Base-by-base conservation (phyloP, 805 yeast species). In the Nadsonia fulvescens region DNA sequence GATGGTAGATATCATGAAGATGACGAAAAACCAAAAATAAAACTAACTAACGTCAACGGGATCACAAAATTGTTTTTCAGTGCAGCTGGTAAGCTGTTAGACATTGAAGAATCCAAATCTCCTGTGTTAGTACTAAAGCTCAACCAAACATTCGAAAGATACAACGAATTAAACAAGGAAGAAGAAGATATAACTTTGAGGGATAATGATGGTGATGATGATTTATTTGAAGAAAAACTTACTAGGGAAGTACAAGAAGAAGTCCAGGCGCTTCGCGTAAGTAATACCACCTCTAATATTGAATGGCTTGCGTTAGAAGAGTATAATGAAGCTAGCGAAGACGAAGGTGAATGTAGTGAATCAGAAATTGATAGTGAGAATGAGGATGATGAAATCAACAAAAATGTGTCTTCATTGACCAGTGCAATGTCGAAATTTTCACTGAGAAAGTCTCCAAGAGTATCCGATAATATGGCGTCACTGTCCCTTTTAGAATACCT, bases 1-100 rank as follows among this genome's bases (percentile, higher is more conserved):
- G 91, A 76, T 46, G 77, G 63, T 0, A 49, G 86, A 29, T 76
- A 72, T 39, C 91, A 76, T 40, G 77, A 75, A 8, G 58, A 52
- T 8, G 63, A 51, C 3, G 63, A 53, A 9, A 42, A 35, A n/a
- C 61, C 65, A 1, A 44, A 47, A 14, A 29, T 31, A 1, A 43
- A 54, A 9, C 29, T 31, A 2, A 38, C 61, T 24, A 53, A 58
- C 21, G 40, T 70, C 3, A 40, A 50, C 9, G 38, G 49, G 4
- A 53, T 76, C 3, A 46, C 57, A 3, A 55, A 67, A 30, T 44
- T 74, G 23, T 76, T 71, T 36, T 76, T 72, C 44, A 66, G 71
- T 32, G 76, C 75, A 3, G 70, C 79, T 4, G 86, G 83, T 0
- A 60, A 60, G 29, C 44, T 76, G 11, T 54, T 76, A 14, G 64